phyloP scores from a whole-genome alignment of 2,329 filamentous ascomycete genomes.

The Rhytidhysteron rufulum region DNA sequence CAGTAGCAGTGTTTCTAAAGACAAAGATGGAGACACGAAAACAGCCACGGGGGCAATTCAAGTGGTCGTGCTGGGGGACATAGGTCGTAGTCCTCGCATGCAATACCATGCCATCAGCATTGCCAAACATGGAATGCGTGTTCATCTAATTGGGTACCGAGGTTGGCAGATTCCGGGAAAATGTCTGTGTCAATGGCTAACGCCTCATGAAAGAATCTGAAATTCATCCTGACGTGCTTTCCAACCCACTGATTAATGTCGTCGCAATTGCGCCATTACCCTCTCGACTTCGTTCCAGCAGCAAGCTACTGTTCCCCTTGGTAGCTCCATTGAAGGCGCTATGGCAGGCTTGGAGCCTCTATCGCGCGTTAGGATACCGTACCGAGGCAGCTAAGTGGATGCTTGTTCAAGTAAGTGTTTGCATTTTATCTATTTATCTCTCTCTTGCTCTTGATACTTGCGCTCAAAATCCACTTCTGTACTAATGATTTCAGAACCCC shows the following conservation, averaged over 20 bases:
- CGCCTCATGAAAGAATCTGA: conserved; percentile 61
- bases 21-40: neutral
- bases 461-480: neutral
- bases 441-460: neutral
- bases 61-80: conserved; percentile 88
- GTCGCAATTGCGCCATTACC: conserved; percentile 68
- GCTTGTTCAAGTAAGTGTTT: conserved; percentile 63
- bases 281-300: conserved; percentile 60
- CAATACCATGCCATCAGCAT: conserved; percentile 96
- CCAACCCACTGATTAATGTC: conserved; percentile 66
- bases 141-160: conserved; percentile 84
- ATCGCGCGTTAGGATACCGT: conserved; percentile 67
- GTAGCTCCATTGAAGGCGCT: conserved; percentile 80
- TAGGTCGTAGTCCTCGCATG: conserved; percentile 95
- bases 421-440: neutral
- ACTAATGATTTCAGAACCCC: conserved; percentile 63
- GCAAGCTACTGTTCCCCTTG: conserved; percentile 70
- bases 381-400: conserved; percentile 78
- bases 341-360: conserved; percentile 72
- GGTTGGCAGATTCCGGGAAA: conserved; percentile 46
- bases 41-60: conserved; percentile 58
- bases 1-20: neutral
- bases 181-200: neutral
- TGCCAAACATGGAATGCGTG: conserved; percentile 72
- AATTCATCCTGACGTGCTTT: conserved; percentile 71